These are phyloP conservation scores for Aspergillus sparsus DNA, from an alignment of 495 filamentous ascomycete genomes.

Conservation along the genomic window DNA sequence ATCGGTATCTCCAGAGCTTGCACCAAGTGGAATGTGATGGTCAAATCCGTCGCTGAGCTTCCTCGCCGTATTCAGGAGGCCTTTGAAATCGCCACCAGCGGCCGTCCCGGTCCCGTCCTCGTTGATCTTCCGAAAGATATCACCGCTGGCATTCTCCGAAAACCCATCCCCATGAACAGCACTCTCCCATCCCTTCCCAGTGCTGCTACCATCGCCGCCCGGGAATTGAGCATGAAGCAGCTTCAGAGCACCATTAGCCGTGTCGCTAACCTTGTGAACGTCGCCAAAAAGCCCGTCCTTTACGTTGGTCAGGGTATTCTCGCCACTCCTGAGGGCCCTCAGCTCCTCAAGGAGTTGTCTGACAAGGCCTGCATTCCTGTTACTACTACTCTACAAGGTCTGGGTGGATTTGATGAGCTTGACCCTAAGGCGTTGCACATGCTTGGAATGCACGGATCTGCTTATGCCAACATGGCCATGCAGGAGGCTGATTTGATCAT, in stretches of 20 bases:
- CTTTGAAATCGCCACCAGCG: conserved; percentile 61
- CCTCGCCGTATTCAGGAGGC: conserved; percentile 62
- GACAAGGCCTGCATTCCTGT: conserved; percentile 62
- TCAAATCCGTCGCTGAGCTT: conserved; percentile 60
- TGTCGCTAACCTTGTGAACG: conserved; percentile 58
- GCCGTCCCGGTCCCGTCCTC: conserved; percentile 61
- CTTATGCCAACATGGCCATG: conserved; percentile 65
- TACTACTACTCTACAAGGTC: conserved; percentile 65
- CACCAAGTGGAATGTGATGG: conserved; percentile 68
- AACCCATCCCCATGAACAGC: conserved; percentile 55
- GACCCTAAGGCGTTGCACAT: conserved; percentile 61
- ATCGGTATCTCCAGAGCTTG: conserved; percentile 61
- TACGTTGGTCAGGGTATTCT: conserved; percentile 62
- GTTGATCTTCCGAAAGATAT: conserved; percentile 65
- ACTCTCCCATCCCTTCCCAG: conserved; percentile 56
- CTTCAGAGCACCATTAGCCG: conserved; percentile 52
- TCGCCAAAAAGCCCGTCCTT: conserved; percentile 60
- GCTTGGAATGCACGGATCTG: conserved; percentile 66
- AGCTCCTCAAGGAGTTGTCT: conserved; percentile 55
- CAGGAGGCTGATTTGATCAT: conserved; percentile 66
- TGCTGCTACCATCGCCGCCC: conserved; percentile 55
- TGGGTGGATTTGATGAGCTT: conserved; percentile 63
- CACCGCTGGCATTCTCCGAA: conserved; percentile 51
- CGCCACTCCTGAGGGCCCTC: conserved; percentile 50
- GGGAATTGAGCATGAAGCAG: conserved; percentile 49